Base-by-base conservation (phyloP, 2,329 filamentous ascomycete species). In the Alternaria sp. region DNA sequence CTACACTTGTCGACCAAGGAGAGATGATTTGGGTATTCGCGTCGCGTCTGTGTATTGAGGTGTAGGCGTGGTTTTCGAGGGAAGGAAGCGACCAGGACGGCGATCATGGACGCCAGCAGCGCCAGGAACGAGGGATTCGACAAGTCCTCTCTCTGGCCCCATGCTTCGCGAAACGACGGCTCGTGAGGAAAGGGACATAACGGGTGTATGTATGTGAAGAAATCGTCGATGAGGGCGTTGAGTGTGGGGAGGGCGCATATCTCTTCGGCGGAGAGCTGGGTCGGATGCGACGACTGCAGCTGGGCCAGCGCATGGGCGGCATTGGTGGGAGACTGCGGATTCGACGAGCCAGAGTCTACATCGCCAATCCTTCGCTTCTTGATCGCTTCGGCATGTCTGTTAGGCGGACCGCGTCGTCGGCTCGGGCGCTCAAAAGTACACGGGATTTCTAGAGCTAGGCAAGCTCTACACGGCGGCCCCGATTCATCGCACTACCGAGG, bases 181-280 rank as follows among this genome's bases (percentile, higher is more conserved):
- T 93, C 90, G 75, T 94, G 91, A 0, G 91, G 91, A 58, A 94
- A 93, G 0, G 91, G 91, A 59, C 87, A 87, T 8, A 94, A 83
- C 1, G 91, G 91, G 68, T 93, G 90, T 54, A 93, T 89, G 74
- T 93, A 93, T 18, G 89, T 92, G 79, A 93, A 94, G 83, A 92
- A 94, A 79, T 94, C 91, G 75, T 93, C 89, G 58, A 94, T 86
- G 16, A 93, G 82, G 2, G 89, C 83, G 69, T 90, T 85, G 53
- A 94, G 80, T 11, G 89, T 87, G 7, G 87, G 85, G 76, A 89
- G 83, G 0, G 91, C 89, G 41, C 89, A 91, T 62, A 94, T 93
- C 2, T 86, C 82, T 72, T 94, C 91, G 48, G 89, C 84, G 4
- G 86, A 86, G 9, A 85, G 75, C 42, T 81, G 78, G 20, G 72